Evolutionary conservation across 202 grass and related monocot species (phyloP).

Genomic region (Brachypodium distachyon): DNA sequence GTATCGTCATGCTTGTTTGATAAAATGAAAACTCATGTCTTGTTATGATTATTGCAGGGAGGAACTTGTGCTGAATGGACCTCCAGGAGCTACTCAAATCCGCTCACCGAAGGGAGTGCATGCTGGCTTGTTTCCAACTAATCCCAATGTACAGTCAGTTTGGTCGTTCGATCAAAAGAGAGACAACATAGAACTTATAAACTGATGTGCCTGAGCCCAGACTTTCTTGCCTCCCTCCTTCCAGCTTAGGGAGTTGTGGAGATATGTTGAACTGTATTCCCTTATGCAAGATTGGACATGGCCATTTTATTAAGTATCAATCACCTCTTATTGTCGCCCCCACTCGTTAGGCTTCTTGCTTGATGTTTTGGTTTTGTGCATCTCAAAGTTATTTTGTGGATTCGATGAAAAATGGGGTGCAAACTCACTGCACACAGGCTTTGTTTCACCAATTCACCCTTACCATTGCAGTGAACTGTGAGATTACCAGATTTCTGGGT

Average conservation of each 20-base stretch:
- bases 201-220: constrained; percentile 16
- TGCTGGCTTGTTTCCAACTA: constrained; percentile 52
- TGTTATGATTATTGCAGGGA: constrained; percentile 32
- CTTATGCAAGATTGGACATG: constrained; percentile 9
- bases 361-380: constrained; percentile 2
- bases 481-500: neutral
- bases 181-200: constrained; percentile 36
- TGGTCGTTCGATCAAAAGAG: constrained; percentile 79
- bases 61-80: constrained; percentile 35
- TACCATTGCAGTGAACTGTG: neutral
- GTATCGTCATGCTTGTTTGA: neutral
- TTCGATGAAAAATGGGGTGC: neutral
- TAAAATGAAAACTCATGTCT: neutral
- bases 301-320: constrained; percentile 18
- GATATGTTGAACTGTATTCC: constrained; percentile 32
- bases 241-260: constrained; percentile 14
- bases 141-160: constrained; percentile 57
- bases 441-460: neutral
- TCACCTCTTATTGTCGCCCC: too few species aligned
- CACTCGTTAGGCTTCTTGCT: neutral
- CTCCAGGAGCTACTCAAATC: constrained; percentile 29
- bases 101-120: constrained; percentile 15
- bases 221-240: constrained; percentile 28
- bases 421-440: neutral
- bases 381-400: neutral